Evolutionary conservation across 73 alveolate species (phyloP), one percentile per base, ranked within the genome.

Genomic region (Effrenium voratum): DNA sequence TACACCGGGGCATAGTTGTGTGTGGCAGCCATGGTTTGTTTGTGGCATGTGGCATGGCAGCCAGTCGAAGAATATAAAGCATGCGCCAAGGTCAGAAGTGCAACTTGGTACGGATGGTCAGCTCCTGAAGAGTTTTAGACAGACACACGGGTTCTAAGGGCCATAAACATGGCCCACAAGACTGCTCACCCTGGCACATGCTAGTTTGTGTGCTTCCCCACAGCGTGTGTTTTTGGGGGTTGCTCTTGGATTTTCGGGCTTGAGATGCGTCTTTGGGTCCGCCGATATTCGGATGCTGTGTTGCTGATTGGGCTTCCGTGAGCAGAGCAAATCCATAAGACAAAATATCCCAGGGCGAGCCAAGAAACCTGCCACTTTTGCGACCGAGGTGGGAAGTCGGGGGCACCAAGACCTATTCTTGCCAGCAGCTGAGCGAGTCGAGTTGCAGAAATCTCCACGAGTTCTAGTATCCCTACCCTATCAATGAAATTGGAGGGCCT

Each of bases 341-440:
- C n/a, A n/a, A n/a, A n/a, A n/a, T n/a, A n/a, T n/a, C n/a, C n/a
- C n/a, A n/a, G n/a, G n/a, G n/a, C n/a, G n/a, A n/a, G n/a, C n/a
- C n/a, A n/a, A n/a, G n/a, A 52, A 52, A 52, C 63, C 63, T 52
- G 32, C 63, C 0, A 32, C 87, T 76, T 5, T 15, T 46, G 1
- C 26, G 36, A 1, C 93, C 30, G 36, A 90, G 97, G 97, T 90
- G 97, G 97, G 97, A 90, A 90, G 97, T 90, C 3, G 97, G 97
- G 3, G 97, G 97, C 76, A 90, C 97, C 44, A 90, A 90, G 77
- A 70, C 97, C 30, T 90, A 90, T 41, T 90, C 97, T 22, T 90
- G 97, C 8, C 44, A 32, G 59, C 38, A 24, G 38, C 86, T 40
- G 12, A 4, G 96, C 38, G 5, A 26, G 32, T 68, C 34, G 28